Percentiles rank a stretch among this genome's conserved stretches.
Evolutionary conservation across 2,329 filamentous ascomycete genomes (phyloP).

Genomic region (Apiospora saccharicola): DNA sequence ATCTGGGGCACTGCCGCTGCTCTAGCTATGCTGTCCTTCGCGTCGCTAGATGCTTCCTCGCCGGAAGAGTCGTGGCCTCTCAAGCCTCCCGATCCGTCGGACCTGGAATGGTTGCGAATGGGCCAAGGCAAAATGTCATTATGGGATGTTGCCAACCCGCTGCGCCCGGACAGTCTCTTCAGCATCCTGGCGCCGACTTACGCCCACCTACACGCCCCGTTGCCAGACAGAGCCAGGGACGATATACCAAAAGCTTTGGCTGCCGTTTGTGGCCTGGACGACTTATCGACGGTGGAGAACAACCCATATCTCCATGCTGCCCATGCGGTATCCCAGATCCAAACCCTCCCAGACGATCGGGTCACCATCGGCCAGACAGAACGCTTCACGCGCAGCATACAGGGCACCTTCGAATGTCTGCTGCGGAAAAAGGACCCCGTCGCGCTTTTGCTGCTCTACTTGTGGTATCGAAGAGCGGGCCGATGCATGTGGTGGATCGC

Average conservation of each 20-base stretch:
- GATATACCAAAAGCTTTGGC: constrained; percentile 38
- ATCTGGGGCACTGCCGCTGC: constrained; percentile 56
- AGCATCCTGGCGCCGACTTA: constrained; percentile 43
- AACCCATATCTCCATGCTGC: constrained; percentile 50
- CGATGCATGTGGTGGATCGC: constrained; percentile 53
- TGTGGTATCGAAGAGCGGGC: constrained; percentile 52
- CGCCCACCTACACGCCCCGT: constrained; percentile 45
- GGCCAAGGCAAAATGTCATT: constrained; percentile 46
- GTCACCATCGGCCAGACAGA: constrained; percentile 42
- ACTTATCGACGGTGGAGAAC: constrained; percentile 42
- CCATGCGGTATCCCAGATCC: constrained; percentile 45
- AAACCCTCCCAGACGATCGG: constrained; percentile 39
- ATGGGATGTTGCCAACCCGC: constrained; percentile 44
- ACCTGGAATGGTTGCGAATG: constrained; percentile 47
- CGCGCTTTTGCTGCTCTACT: constrained; percentile 49
- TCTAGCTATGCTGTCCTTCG: constrained; percentile 49
- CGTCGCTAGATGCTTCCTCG: constrained; percentile 45
- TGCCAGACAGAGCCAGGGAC: constrained; percentile 39
- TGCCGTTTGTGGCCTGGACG: constrained; percentile 35
- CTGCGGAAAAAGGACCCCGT: constrained; percentile 45
- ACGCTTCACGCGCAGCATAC: constrained; percentile 45
- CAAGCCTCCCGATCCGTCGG: constrained; percentile 32
- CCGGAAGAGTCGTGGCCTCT: constrained; percentile 47
- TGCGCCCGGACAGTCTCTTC: constrained; percentile 47
- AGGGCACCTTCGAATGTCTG: constrained; percentile 43